Evolutionary conservation across 257 asterid species (phyloP), one percentile per base, ranked within the genome.

Genomic region (Nicotiana attenuata): DNA sequence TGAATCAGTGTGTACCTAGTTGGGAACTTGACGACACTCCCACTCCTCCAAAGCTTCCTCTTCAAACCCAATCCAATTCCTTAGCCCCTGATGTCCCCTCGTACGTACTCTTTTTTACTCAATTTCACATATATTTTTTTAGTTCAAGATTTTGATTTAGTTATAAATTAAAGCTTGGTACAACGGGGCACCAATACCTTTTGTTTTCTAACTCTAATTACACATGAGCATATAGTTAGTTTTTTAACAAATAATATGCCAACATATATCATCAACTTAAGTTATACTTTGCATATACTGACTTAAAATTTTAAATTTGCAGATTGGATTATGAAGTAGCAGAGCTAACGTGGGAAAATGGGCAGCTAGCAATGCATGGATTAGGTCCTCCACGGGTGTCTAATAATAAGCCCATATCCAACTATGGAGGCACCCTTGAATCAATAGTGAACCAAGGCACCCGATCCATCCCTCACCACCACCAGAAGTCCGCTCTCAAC

Each of bases 361-460:
- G 97, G 66, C 97, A 91, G 47, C 28, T 90, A 2, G 85, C 91
- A 76, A 84, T 92, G 98, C 97, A 92, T 67, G 92, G 94, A 29
- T 76, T 91, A 26, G 92, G 90, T 55, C 87, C 86, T 13, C 89
- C 93, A 29, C 89, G 92, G 82, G 85, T 82, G 84, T 81, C 77
- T 3, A 66, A 24, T 78, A 88, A 84, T 0, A 92, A 88, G 87
- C 93, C 92, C 66, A 47, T 47, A 73, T 47, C 79, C 0, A 89
- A 85, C 71, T 87, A 89, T 67, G 91, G 89, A n/a, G 97, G 93
- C 14, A 96, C 99, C 0, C 97, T 96, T 3, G 97, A 93, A 90
- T 90, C 97, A 0, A 84, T 96, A 41, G 98, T 96, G 61, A 89
- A 93, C 88, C 99, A 94, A 75, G 98, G 96, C 80, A 91, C 98